Evolutionary conservation across 148 eudicot species (phyloP).

Genomic region (Diospyros lotus): DNA sequence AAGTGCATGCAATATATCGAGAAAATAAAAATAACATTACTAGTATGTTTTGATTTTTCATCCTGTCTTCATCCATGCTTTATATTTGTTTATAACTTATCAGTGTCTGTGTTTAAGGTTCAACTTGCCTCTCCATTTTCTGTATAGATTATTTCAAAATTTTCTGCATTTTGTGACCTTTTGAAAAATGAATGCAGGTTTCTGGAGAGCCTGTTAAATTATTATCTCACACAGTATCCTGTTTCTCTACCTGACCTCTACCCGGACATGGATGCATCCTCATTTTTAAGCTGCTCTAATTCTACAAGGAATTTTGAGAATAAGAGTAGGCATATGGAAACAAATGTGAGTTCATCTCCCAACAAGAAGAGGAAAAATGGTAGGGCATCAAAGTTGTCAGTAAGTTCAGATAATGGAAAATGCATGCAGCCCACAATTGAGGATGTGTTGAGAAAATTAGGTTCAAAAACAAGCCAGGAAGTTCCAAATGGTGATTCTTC

Average conservation of each 20-base stretch:
- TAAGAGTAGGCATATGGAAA: slow-evolving; percentile 22
- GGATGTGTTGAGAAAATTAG: slow-evolving; percentile 43
- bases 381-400: slow-evolving; percentile 28
- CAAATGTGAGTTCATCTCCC: slow-evolving; percentile 21
- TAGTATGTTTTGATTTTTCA: too few relatives aligned
- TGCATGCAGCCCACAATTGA: slow-evolving; percentile 40
- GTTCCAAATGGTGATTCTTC: slow-evolving; percentile 22
- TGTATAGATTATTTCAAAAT: neutral
- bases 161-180: neutral
- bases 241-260: slow-evolving; percentile 41
- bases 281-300: slow-evolving; percentile 21
- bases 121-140: neutral
- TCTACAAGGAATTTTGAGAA: slow-evolving; percentile 18
- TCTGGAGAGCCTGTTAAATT: slow-evolving; percentile 46
- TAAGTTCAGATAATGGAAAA: slow-evolving; percentile 30
- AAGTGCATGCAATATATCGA: neutral
- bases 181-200: slow-evolving; percentile 29
- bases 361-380: slow-evolving; percentile 25
- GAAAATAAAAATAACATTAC: neutral
- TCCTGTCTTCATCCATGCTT: neutral
- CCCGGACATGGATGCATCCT: slow-evolving; percentile 28
- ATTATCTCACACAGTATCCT: slow-evolving; percentile 29
- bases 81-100: too few relatives aligned
- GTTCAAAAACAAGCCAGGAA: slow-evolving; percentile 27
- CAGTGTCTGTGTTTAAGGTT: neutral